These are phyloP conservation scores for Isabelozyma pseudorhagii DNA, from an alignment of 805 yeast genomes.

Conservation along the genomic window DNA sequence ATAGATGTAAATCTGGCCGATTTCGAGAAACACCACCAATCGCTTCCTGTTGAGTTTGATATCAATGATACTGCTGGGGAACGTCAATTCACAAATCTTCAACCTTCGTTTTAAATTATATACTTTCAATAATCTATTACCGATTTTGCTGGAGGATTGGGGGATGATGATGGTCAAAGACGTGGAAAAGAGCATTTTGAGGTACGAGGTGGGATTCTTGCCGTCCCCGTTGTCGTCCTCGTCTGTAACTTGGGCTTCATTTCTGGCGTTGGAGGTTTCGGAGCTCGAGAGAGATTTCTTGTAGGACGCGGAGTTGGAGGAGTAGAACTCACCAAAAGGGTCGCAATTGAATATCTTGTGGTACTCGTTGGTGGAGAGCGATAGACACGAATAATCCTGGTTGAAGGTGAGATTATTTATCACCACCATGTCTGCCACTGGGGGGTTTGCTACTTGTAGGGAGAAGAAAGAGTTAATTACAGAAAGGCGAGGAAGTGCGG, in stretches of 20 bases:
- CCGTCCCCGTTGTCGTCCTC: constrained; percentile 2
- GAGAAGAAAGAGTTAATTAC: too few species aligned
- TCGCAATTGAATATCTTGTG: constrained; percentile 43
- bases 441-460: neutral
- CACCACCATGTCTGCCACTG: constrained; percentile 8
- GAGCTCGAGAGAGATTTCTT: constrained; percentile 11
- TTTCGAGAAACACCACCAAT: constrained; percentile 65
- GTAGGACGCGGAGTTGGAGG: constrained; percentile 13
- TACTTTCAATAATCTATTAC: constrained; percentile 33
- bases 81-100: constrained; percentile 81
- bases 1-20: constrained; percentile 81
- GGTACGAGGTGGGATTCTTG: constrained; percentile 24
- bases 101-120: constrained; percentile 39
- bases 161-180: constrained; percentile 41
- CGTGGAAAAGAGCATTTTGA: constrained; percentile 40
- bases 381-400: constrained; percentile 40
- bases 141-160: constrained; percentile 13
- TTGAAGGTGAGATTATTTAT: constrained; percentile 40
- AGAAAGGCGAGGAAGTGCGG: neutral
- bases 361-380: constrained; percentile 28
- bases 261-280: neutral
- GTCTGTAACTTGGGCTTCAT: neutral
- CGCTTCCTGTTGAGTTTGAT: constrained; percentile 81
- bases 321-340: constrained; percentile 43
- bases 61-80: constrained; percentile 70